Base-by-base conservation (phyloP, 352 stramenopile species). In the Globisporangium takayamanum region DNA sequence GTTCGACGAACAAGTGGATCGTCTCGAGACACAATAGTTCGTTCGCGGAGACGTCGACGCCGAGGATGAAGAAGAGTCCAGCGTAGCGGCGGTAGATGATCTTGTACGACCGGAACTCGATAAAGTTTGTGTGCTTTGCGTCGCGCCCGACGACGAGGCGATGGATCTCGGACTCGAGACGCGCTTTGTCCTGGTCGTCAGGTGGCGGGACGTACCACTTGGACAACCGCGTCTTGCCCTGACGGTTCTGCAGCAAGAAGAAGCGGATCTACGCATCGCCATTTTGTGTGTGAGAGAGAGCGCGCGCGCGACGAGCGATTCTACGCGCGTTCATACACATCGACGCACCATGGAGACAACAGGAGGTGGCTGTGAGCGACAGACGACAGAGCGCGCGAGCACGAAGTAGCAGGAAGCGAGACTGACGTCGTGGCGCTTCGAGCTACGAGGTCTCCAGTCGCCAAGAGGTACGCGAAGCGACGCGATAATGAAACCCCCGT, bases 41-140 rank as follows among this genome's bases (percentile, higher is more conserved):
- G 75, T 99, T 99, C 66, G 98, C 97, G 30, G 72, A 73, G 6
- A 98, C 72, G 73, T 99, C 95, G 22, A 98, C 93, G 16, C 94
- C 95, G 61, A 98, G 81, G 33, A 98, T 98, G 72, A 99, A 99
- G 77, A 98, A 99, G 39, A 99, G 84, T 10, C 95, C 96, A 6
- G 97, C 97, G 71, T 99, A 99, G 68, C 96, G 84, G 57, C 97
- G 83, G 74, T 99, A 99, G 63, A 99, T 98, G 52, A 99, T 73
- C 77, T 99, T 99, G 87, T 99, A 99, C 70, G 87, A 98, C 61
- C 96, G 96, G 72, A 98, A 99, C 73, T 98, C 93, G 62, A 98
- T 94, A 64, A 98, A 97, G 64, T 98, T 98, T 46, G 91, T 97
- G 67, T 97, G 89, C 57, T 97, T 96, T 50, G 77, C 67, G 63